Evolutionary conservation across 129 eudicot genomes (phyloP).

Genomic region (Oenanthe sinensis): DNA sequence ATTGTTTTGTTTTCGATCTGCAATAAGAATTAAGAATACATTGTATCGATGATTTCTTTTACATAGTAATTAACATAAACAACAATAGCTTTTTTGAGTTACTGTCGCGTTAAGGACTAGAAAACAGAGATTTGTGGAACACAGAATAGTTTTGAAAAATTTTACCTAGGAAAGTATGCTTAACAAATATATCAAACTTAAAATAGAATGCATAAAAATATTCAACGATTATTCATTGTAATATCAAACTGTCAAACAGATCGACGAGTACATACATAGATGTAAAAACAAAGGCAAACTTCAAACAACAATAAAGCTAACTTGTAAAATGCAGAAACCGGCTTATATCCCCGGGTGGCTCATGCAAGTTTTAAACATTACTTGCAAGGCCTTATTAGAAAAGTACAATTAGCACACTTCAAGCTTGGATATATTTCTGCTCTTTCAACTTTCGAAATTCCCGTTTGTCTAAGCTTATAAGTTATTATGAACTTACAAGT

Average conservation of each 20-base stretch:
- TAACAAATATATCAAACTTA: too few relatives aligned
- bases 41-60: too few relatives aligned
- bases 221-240: background rate
- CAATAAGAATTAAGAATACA: too few relatives aligned
- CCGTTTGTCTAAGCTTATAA: background rate
- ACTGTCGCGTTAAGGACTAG: too few relatives aligned
- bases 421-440: background rate
- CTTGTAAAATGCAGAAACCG: background rate
- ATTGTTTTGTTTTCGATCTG: too few relatives aligned
- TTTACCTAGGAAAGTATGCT: too few relatives aligned
- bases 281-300: background rate
- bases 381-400: background rate
- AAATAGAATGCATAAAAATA: too few relatives aligned
- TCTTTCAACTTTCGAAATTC: background rate
- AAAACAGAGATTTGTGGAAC: too few relatives aligned
- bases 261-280: background rate
- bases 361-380: background rate
- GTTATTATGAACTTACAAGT: background rate
- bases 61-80: too few relatives aligned
- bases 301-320: background rate
- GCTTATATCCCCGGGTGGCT: background rate
- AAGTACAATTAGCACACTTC: background rate
- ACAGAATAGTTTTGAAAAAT: too few relatives aligned
- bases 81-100: too few relatives aligned
- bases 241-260: background rate